Evolutionary conservation across 805 yeast genomes (phyloP), one percentile per base, ranked within the genome.

Genomic region (Wickerhamiella vanderwaltii): DNA sequence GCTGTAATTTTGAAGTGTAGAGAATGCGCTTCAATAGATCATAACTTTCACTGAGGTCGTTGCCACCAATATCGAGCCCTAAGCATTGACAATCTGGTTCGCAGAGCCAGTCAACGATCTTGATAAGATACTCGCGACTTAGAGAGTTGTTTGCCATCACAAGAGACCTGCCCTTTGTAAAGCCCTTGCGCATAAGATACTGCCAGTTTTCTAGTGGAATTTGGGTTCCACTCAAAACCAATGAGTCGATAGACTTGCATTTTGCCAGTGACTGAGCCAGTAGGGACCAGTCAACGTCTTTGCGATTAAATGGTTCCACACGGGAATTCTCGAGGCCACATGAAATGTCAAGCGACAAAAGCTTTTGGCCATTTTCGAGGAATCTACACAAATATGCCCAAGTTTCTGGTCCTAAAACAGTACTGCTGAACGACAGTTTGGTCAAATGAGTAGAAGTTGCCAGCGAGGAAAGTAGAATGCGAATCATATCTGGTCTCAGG

Each of bases 1-100:
- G 93, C 78, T 29, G 79, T 55, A 51, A 75, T 71, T 39, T 62
- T 54, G 46, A 73, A 51, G 15, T 62, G 35, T 43, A 56, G 28
- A 48, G 50, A 46, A 51, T 45, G 12, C 46, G 57, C 19, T 40
- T 44, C 17, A 58, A 44, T 2, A 48, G 41, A 5, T 43, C 49
- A 46, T 51, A 46, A 39, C 46, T 48, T 4, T 52, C 59, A 45
- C 56, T 55, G 43, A 58, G 60, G 55, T 83, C 87, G 56, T 87
- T 87, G 54, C 79, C 87, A 3, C 94, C 93, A 16, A 87, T 52
- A 63, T 86, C 95, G 5, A 87, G 59, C 3, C 95, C 95, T 48
- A 75, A 56, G 4, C 77, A 69, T 20, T 54, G 62, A 51, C 62
- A 53, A 57, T 59, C 59, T 46, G 57, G 57, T 16, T 51, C 57